Conservation (phyloP, 2,329 filamentous ascomycete genomes). For the Epichloe hybrida region DNA sequence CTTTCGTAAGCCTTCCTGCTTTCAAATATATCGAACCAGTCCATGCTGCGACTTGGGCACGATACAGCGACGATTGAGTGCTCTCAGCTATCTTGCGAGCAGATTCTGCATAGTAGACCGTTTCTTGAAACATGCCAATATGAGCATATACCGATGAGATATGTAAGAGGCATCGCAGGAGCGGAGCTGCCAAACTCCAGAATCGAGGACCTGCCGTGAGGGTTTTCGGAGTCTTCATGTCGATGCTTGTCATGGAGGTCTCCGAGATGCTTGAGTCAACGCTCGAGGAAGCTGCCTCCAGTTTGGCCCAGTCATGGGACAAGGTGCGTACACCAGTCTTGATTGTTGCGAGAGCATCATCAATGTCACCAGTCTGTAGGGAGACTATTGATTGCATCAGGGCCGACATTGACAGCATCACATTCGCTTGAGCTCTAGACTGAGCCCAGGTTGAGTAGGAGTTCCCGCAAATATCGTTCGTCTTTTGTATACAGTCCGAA, state of each 20-base stretch:
- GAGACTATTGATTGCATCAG: conserved; percentile 53
- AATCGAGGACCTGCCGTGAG: conserved; percentile 43
- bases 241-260: conserved; percentile 15
- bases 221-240: conserved; percentile 10
- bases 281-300: conserved; percentile 24
- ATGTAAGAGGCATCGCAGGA: conserved; percentile 59
- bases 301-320: conserved; percentile 40
- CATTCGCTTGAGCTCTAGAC: conserved; percentile 20
- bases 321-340: conserved; percentile 43
- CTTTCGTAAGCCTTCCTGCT: conserved; percentile 45
- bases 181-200: conserved; percentile 64
- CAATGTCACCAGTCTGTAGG: conserved; percentile 44
- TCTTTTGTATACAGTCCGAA: conserved; percentile 21
- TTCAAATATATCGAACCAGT: conserved; percentile 41
- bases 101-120: conserved; percentile 75
- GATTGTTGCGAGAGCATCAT: conserved; percentile 43
- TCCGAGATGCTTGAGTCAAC: conserved; percentile 18
- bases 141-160: conserved; percentile 70
- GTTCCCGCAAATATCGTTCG: conserved; percentile 22
- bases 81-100: conserved; percentile 62
- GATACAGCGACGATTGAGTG: conserved; percentile 48
- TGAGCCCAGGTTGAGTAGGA: conserved; percentile 19
- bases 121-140: conserved; percentile 77
- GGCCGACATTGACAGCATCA: conserved; percentile 17
- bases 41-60: conserved; percentile 40